Percentiles rank a stretch among this genome's conserved stretches.
phyloP scores from a whole-genome alignment of 1,139 yeast species.

The Trichomonascaceae sp. region DNA sequence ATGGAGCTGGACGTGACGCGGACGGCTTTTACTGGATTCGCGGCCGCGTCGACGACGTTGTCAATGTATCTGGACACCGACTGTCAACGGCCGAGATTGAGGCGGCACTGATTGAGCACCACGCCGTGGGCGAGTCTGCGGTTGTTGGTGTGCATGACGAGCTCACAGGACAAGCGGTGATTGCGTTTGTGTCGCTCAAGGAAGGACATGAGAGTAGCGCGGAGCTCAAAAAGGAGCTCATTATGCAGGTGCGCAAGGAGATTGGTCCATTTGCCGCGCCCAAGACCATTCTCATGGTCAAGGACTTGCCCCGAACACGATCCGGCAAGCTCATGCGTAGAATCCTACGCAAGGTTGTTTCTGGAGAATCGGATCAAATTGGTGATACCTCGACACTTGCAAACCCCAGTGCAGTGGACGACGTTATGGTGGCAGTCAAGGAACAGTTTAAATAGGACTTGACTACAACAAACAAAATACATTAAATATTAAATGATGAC shows the following conservation, averaged over 20 bases:
- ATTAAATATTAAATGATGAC: neutral
- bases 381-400: constrained; percentile 90
- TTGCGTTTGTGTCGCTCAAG: constrained; percentile 85
- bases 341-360: constrained; percentile 81
- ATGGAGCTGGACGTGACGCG: constrained; percentile 95
- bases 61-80: constrained; percentile 95
- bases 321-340: constrained; percentile 99
- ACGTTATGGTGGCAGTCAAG: constrained; percentile 38
- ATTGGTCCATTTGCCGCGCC: constrained; percentile 99
- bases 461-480: neutral
- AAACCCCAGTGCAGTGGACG: constrained; percentile 75
- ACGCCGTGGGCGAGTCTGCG: constrained; percentile 79
- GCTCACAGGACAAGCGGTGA: constrained; percentile 93
- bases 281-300: constrained; percentile 73
- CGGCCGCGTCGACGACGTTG: constrained; percentile 98
- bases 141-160: constrained; percentile 93
- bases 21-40: constrained; percentile 98
- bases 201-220: constrained; percentile 36
- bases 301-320: constrained; percentile 93
- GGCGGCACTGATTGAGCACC: constrained; percentile 74
- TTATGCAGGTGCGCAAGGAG: constrained; percentile 79
- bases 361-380: constrained; percentile 81
- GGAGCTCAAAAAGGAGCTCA: constrained; percentile 66
- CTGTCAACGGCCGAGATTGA: constrained; percentile 95
- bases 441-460: constrained; percentile 1